Percentiles rank a stretch among this genome's conserved stretches.
Evolutionary conservation across 1,284 basidiomycete genomes (phyloP).

Genomic region (Cryptococcus floricola): DNA sequence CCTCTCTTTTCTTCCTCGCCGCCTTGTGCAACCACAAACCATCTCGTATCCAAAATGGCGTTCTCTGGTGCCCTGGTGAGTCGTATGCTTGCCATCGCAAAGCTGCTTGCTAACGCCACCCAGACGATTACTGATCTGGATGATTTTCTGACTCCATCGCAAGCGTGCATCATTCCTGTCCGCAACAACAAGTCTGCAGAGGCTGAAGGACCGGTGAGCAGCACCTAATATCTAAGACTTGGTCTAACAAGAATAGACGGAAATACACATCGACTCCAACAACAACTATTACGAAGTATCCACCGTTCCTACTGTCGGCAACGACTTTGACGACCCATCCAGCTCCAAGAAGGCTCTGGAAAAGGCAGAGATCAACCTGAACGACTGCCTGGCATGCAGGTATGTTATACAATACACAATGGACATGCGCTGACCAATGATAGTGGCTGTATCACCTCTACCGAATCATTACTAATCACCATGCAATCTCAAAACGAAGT

Average conservation of each 20-base stretch:
- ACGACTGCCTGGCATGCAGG: constrained; percentile 70
- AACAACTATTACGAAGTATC: constrained; percentile 50
- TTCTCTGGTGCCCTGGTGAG: constrained; percentile 83
- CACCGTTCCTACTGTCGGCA: constrained; percentile 28
- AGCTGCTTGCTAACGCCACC: background rate
- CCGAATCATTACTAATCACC: constrained; percentile 95
- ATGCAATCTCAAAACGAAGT: constrained; percentile 94
- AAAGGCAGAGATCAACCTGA: constrained; percentile 90
- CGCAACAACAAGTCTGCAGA: constrained; percentile 22
- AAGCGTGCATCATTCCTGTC: constrained; percentile 97
- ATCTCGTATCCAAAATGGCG: constrained; percentile 57
- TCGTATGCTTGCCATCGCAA: background rate
- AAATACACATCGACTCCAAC: constrained; percentile 73
- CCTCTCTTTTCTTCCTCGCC: background rate
- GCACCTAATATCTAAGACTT: background rate
- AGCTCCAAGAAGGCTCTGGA: constrained; percentile 61
- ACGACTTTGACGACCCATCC: background rate
- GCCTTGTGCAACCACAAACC: background rate
- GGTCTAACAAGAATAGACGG: constrained; percentile 56
- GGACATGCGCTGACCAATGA: background rate
- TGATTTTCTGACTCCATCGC: constrained; percentile 95
- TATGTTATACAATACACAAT: constrained; percentile 24
- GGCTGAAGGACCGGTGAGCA: constrained; percentile 24
- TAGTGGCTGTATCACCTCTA: constrained; percentile 96
- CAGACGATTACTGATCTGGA: constrained; percentile 75